phyloP scores from a whole-genome alignment of 306 rosid species.

The Fragaria iinumae region DNA sequence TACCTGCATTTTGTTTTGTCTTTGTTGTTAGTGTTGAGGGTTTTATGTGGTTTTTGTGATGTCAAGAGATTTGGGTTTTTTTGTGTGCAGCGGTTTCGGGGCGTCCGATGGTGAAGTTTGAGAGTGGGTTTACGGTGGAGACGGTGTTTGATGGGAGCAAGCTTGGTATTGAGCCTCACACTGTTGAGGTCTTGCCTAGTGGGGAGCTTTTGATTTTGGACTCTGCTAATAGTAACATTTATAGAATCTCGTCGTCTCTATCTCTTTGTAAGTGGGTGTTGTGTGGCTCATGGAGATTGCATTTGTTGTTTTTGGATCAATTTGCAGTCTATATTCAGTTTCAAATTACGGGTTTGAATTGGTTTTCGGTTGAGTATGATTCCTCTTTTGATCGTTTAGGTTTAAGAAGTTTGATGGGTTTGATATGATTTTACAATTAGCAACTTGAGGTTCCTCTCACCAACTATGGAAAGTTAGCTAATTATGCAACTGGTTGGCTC shows the following conservation, averaged over 20 bases:
- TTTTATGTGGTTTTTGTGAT: slow-evolving; percentile 13
- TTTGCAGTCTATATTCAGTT: slow-evolving; percentile 9
- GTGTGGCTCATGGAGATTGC: slow-evolving; percentile 4
- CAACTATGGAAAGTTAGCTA: slow-evolving; percentile 11
- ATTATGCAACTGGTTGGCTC: slow-evolving; percentile 3
- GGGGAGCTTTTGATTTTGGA: slow-evolving; percentile 91
- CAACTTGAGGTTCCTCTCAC: slow-evolving; percentile 9
- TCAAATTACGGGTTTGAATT: neutral
- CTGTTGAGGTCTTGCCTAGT: slow-evolving; percentile 70
- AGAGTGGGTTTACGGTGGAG: slow-evolving; percentile 87
- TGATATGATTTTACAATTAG: slow-evolving; percentile 5
- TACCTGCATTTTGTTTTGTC: slow-evolving; percentile 6
- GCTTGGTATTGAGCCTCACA: slow-evolving; percentile 90
- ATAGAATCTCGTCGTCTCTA: slow-evolving; percentile 79
- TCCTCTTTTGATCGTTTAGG: neutral
- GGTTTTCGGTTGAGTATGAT: neutral
- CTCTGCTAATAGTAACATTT: slow-evolving; percentile 75
- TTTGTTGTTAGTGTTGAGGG: neutral
- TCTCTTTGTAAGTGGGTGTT: slow-evolving; percentile 68
- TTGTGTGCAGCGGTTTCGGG: slow-evolving; percentile 53
- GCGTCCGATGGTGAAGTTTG: slow-evolving; percentile 85
- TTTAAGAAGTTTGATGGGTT: slow-evolving; percentile 1
- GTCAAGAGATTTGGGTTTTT: slow-evolving; percentile 23
- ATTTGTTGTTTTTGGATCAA: slow-evolving; percentile 18
- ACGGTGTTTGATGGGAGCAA: slow-evolving; percentile 97